Percentiles rank a stretch among this genome's conserved stretches.
Evolutionary conservation across 139 green algal species (phyloP).

Genomic region (Chlorella sorokiniana): DNA sequence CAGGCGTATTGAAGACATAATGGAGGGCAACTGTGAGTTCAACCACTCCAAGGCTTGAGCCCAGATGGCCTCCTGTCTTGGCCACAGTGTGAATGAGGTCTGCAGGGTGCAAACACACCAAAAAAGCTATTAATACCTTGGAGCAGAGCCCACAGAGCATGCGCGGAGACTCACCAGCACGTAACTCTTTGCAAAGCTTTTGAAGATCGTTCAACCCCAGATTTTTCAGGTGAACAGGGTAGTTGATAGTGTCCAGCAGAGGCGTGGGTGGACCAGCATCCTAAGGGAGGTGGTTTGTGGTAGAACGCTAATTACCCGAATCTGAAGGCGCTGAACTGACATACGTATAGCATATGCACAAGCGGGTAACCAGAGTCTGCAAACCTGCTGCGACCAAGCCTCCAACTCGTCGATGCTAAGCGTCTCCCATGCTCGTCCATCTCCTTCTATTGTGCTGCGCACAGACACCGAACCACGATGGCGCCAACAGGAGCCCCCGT

Average conservation of each 20-base stretch:
- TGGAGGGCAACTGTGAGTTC: constrained; percentile 98
- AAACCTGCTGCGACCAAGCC: background rate
- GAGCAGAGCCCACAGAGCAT: background rate
- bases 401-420: constrained; percentile 21
- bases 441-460: no score
- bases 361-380: background rate
- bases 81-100: constrained; percentile 94
- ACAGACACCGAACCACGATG: no score
- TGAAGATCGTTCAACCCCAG: constrained; percentile 87
- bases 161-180: constrained; percentile 39
- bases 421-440: constrained; percentile 11
- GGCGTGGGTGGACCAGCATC: constrained; percentile 82
- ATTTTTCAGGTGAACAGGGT: constrained; percentile 98
- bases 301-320: background rate
- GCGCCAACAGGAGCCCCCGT: no score
- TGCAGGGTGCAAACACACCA: background rate
- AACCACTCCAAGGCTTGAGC: constrained; percentile 92
- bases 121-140: background rate
- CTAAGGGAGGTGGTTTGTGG: background rate
- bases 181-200: constrained; percentile 96
- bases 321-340: background rate
- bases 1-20: constrained; percentile 96
- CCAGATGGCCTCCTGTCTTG: constrained; percentile 84
- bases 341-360: background rate
- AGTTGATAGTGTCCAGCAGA: constrained; percentile 97